Conservation (phyloP, 768 basidiomycete genomes). For the Pleurotus eryngii region DNA sequence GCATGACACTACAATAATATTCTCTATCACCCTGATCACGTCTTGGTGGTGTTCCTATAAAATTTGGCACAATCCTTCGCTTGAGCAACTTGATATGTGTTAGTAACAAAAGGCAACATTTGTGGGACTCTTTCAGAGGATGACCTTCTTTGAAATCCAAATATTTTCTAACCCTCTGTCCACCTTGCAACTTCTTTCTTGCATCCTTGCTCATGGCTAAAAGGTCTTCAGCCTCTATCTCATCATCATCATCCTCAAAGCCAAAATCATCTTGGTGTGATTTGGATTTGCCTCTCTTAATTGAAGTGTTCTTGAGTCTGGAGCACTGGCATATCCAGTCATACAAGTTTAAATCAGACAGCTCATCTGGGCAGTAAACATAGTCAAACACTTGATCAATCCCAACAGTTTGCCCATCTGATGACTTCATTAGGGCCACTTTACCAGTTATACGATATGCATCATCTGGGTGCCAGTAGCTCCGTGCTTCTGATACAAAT, state of each 20-base stretch:
- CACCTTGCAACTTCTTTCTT: not conserved
- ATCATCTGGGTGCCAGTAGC: conserved; percentile 9
- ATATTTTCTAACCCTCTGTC: not conserved
- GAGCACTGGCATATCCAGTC: conserved; percentile 14
- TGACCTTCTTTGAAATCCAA: not conserved
- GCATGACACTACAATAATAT: conserved; percentile 28
- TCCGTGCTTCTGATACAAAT: conserved; percentile 15
- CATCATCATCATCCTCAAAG: not conserved
- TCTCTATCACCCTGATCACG: conserved; percentile 26
- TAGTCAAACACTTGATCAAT: conserved; percentile 17
- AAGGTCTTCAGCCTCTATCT: not conserved
- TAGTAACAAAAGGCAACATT: not conserved
- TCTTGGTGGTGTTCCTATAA: conserved; percentile 24
- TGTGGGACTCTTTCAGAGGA: not conserved
- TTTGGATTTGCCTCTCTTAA: not conserved
- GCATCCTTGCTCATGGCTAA: not conserved
- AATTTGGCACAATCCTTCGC: conserved; percentile 16
- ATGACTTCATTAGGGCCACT: conserved; percentile 15
- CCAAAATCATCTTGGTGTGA: not conserved
- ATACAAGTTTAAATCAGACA: conserved; percentile 11
- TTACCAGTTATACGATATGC: conserved; percentile 13
- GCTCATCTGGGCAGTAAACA: conserved; percentile 12
- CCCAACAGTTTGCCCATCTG: conserved; percentile 13
- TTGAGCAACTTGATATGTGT: not conserved
- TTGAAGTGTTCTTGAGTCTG: not conserved